Conservation (phyloP, 2,329 filamentous ascomycete genomes). For the Dactylella cylindrospora region DNA sequence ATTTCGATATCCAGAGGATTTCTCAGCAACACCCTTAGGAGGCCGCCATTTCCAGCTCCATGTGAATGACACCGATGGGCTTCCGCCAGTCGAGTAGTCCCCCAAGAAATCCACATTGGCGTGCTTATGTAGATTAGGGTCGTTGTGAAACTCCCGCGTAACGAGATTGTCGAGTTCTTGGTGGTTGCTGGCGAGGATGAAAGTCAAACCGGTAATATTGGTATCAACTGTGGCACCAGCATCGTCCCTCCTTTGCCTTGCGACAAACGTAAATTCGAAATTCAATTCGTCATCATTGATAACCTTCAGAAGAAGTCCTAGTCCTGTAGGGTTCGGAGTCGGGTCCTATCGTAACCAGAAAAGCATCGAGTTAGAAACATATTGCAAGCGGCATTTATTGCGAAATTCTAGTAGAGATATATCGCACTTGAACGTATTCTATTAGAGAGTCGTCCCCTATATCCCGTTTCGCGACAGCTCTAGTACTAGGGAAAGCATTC, state of each 20-base stretch:
- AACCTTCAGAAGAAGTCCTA: slow-evolving; percentile 81
- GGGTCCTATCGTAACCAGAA: slow-evolving; percentile 65
- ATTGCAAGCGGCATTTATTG: neutral
- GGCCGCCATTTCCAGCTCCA: slow-evolving; percentile 98
- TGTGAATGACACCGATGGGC: slow-evolving; percentile 78
- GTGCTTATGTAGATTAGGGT: slow-evolving; percentile 96
- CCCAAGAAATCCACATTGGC: slow-evolving; percentile 94
- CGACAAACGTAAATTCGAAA: slow-evolving; percentile 88
- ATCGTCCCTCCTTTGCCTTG: slow-evolving; percentile 59
- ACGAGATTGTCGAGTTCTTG: slow-evolving; percentile 91
- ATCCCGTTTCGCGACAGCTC: slow-evolving; percentile 72
- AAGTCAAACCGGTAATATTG: slow-evolving; percentile 82
- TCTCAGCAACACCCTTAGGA: slow-evolving; percentile 77
- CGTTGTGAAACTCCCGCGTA: slow-evolving; percentile 91
- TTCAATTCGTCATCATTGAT: slow-evolving; percentile 87
- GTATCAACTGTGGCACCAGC: slow-evolving; percentile 64
- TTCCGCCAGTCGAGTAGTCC: slow-evolving; percentile 82
- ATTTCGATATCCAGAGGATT: slow-evolving; percentile 87
- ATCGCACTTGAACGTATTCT: slow-evolving; percentile 85
- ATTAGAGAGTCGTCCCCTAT: slow-evolving; percentile 72
- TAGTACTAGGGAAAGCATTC: slow-evolving; percentile 82
- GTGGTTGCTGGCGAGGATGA: slow-evolving; percentile 80
- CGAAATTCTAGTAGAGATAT: slow-evolving; percentile 14
- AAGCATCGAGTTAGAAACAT: slow-evolving; percentile 40
- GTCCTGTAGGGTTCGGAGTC: slow-evolving; percentile 61